A percentile compares a stretch with the other conserved stretches of the same genome.
Evolutionary conservation across 495 filamentous ascomycete species (phyloP).

Genomic region (Hypoxylon lienhwacheense): DNA sequence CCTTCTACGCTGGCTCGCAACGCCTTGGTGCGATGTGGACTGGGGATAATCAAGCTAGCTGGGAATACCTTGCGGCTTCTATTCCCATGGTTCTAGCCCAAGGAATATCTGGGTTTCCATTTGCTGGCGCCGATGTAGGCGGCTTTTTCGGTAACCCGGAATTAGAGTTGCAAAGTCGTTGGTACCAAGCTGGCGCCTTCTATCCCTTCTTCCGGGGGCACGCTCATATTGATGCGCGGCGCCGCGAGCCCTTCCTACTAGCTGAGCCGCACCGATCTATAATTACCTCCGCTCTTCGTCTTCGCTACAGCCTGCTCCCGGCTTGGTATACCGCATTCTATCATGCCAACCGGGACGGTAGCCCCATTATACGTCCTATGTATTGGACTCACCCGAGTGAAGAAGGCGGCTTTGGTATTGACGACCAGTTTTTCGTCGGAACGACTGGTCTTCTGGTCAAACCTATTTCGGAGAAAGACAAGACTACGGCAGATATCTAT

Average conservation of each 20-base stretch:
- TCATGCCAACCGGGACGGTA: constrained; percentile 77
- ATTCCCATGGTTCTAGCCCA: constrained; percentile 93
- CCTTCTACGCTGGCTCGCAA: constrained; percentile 89
- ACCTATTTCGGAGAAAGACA: constrained; percentile 77
- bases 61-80: constrained; percentile 83
- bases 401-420: constrained; percentile 80
- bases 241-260: constrained; percentile 88
- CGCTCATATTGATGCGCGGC: constrained; percentile 92
- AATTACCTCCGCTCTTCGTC: constrained; percentile 81
- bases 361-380: constrained; percentile 85
- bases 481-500: constrained; percentile 75
- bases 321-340: constrained; percentile 98
- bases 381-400: constrained; percentile 90
- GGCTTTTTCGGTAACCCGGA: constrained; percentile 97
- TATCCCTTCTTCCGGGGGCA: constrained; percentile 99
- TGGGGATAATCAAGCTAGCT: constrained; percentile 91
- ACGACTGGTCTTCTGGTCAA: constrained; percentile 84
- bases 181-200: constrained; percentile 97
- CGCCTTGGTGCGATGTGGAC: constrained; percentile 96
- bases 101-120: constrained; percentile 90
- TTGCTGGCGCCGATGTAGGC: constrained; percentile 92
- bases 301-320: constrained; percentile 87
- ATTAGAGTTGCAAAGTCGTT: constrained; percentile 85
- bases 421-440: constrained; percentile 92
- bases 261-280: constrained; percentile 83